Percentiles rank a stretch among this genome's conserved stretches.
Conservation (phyloP, 2,329 filamentous ascomycete species). For the Elsinoe australis region DNA sequence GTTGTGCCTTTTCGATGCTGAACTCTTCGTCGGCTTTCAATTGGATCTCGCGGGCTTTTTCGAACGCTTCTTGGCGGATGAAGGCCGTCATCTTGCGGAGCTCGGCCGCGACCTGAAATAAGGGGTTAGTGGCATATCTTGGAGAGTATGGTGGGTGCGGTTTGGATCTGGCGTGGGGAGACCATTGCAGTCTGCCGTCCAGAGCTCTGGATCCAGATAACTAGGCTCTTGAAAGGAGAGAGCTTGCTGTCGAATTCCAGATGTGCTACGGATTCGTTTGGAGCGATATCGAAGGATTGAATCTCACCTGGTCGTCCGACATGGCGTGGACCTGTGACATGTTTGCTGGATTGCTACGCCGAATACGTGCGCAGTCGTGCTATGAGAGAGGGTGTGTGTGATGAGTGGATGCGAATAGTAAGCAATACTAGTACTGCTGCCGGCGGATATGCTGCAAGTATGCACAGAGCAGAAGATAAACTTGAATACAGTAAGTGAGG, state of each 20-base stretch:
- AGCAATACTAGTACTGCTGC: background rate
- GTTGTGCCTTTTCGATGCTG: conserved; percentile 97
- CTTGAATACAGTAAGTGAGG: background rate
- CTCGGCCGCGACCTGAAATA: conserved; percentile 78
- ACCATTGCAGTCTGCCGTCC: too few relatives aligned
- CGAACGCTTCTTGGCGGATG: conserved; percentile 95
- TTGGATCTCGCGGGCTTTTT: conserved; percentile 95
- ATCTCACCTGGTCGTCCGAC: conserved; percentile 86
- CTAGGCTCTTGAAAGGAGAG: too few relatives aligned
- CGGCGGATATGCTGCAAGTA: background rate
- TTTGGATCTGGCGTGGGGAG: too few relatives aligned
- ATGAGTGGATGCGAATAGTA: background rate
- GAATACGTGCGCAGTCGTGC: background rate
- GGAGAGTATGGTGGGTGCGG: too few relatives aligned
- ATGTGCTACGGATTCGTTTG: background rate
- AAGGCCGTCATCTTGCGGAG: conserved; percentile 99
- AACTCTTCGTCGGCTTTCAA: conserved; percentile 99
- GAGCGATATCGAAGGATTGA: background rate
- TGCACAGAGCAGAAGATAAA: background rate
- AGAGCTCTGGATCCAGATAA: too few relatives aligned
- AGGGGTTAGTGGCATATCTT: conserved; percentile 20
- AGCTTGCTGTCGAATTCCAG: too few relatives aligned
- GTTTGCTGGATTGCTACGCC: conserved; percentile 38
- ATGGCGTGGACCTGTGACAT: conserved; percentile 93
- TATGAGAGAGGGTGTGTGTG: background rate